Base-by-base conservation (phyloP, 2,329 filamentous ascomycete genomes). In the Colletotrichum kahawae region DNA sequence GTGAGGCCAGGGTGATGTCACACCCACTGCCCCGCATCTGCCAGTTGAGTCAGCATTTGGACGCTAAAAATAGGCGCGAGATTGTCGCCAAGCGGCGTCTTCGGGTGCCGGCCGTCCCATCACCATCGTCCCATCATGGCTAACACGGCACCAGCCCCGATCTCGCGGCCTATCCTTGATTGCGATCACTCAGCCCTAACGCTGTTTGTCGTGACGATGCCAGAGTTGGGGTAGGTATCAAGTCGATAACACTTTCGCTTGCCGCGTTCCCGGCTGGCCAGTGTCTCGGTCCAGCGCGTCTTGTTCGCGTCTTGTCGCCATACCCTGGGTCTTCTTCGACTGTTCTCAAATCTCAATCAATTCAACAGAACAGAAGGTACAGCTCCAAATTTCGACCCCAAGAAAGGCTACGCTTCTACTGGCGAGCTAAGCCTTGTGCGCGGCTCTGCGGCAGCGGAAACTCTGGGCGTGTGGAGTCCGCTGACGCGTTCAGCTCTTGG, bases 381-480 rank as follows among this genome's bases (percentile, higher is more conserved):
- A 60, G 10, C n/a, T 34, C 57, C 57, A 0, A 31, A 34, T 34
- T 48, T 48, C 31, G 33, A 60, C 16, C 31, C 31, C 31, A 21
- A 33, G 27, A 34, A 60, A 33, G 36, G 34, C 34, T 38, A 63
- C 34, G 60, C 60, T 43, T 63, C 33, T 63, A 43, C 60, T 16
- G 34, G 60, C 60, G 43, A 67, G 34, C 66, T 68, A 69, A 69
- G 56, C 70, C 73, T 62, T 71, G 72, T 60, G 34, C 69, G 73
- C 73, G 73, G 73, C 73, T 75, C 73, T 75, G 73, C 73, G 73
- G 73, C 73, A 75, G 33, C 66, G 56, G 34, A 62, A 68, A 38
- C 70, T 65, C 73, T 68, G 43, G 69, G 73, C 69, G 48, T 33
- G 73, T 63, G 73, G 73, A 54, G 63, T 51, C 57, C 56, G 69